phyloP scores from a whole-genome alignment of 2,329 filamentous ascomycete species.

The Sporothrix variecibatus region DNA sequence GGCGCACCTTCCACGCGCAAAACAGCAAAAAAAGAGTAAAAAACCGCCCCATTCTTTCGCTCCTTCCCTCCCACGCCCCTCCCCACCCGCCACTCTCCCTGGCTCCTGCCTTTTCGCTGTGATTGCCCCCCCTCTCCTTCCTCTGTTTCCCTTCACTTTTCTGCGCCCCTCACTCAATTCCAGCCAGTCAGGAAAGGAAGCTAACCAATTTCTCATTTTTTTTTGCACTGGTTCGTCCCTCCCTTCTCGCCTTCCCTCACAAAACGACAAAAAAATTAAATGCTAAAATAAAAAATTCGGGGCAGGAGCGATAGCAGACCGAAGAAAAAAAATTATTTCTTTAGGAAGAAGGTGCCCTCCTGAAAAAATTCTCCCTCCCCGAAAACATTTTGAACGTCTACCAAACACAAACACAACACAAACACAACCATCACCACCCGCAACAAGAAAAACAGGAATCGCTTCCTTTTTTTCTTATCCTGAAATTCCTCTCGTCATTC shows the following conservation, averaged over 20 bases:
- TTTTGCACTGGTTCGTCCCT: slow-evolving; percentile 20
- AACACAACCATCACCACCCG: background rate
- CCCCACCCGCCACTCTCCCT: slow-evolving; percentile 1
- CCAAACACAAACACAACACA: slow-evolving; percentile 13
- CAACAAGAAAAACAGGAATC: slow-evolving; percentile 16
- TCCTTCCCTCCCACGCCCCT: slow-evolving; percentile 7
- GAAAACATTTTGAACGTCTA: slow-evolving; percentile 22
- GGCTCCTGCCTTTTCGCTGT: background rate
- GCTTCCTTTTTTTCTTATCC: slow-evolving; percentile 10
- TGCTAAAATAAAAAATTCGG: slow-evolving; percentile 22
- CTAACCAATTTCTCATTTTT: background rate
- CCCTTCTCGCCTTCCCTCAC: slow-evolving; percentile 22
- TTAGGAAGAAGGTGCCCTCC: background rate
- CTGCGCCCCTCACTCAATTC: slow-evolving; percentile 9
- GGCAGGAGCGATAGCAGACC: slow-evolving; percentile 1
- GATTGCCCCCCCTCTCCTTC: background rate
- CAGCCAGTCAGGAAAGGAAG: slow-evolving; percentile 11
- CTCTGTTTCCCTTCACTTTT: background rate
- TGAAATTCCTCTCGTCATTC: slow-evolving; percentile 12
- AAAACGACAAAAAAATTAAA: slow-evolving; percentile 8
- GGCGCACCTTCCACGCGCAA: slow-evolving; percentile 9
- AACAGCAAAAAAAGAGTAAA: background rate
- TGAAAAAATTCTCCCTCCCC: slow-evolving; percentile 7
- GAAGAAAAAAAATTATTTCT: slow-evolving; percentile 21
- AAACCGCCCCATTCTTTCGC: slow-evolving; percentile 18